Percentiles rank a stretch among this genome's conserved stretches.
phyloP scores from a whole-genome alignment of 805 yeast species.

The Lipomyces yamanashiensis region DNA sequence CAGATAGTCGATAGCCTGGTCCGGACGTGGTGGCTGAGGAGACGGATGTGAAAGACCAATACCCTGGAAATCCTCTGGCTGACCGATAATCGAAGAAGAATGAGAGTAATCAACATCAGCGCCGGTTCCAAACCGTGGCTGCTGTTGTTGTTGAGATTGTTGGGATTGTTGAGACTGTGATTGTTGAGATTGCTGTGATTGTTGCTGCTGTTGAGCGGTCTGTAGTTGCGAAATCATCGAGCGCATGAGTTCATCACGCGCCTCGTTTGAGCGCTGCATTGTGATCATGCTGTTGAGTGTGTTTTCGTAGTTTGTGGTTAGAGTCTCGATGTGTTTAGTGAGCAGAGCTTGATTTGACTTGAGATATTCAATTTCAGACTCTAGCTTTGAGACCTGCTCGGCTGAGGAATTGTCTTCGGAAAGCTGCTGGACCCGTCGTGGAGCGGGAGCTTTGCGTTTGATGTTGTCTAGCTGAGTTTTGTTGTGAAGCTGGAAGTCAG shows the following conservation, averaged over 20 bases:
- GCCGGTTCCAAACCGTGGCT: constrained; percentile 11
- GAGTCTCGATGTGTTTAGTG: constrained; percentile 31
- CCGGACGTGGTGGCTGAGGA: constrained; percentile 16
- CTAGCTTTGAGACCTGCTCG: constrained; percentile 32
- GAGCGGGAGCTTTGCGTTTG: constrained; percentile 49
- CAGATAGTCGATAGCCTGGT: constrained; percentile 30
- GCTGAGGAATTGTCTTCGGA: constrained; percentile 20
- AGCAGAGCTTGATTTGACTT: constrained; percentile 25
- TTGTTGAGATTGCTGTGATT: constrained; percentile 5
- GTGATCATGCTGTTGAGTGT: constrained; percentile 32
- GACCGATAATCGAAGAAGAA: constrained; percentile 17
- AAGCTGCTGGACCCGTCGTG: constrained; percentile 24
- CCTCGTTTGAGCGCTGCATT: constrained; percentile 38
- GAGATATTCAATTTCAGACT: constrained; percentile 36
- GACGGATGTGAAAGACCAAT: constrained; percentile 11
- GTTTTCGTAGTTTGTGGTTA: constrained; percentile 29
- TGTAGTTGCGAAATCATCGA: constrained; percentile 31
- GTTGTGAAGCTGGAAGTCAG: constrained; percentile 78
- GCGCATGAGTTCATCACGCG: constrained; percentile 37
- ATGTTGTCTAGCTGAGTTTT: constrained; percentile 82
- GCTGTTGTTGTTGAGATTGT: constrained; percentile 7
- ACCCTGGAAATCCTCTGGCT: constrained; percentile 30
- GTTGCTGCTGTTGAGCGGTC: constrained; percentile 9
- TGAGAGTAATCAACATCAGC: constrained; percentile 29
- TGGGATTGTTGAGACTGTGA: constrained; percentile 1